Base-by-base conservation (phyloP, 225 moss, liverwort and hornwort genomes). In the Pleurozium schreberi region DNA sequence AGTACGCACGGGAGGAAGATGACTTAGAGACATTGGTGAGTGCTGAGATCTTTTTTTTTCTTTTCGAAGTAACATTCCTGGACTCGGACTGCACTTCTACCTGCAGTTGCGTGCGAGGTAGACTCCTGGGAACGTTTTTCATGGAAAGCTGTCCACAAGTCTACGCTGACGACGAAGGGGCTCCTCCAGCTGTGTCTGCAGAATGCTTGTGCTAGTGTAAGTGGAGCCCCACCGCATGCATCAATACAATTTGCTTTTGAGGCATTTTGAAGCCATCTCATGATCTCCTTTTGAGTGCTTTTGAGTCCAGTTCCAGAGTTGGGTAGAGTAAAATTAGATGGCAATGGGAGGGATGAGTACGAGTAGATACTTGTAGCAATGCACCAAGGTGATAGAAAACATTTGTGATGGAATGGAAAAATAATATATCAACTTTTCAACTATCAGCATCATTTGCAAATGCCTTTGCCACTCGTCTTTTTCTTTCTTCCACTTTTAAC, bases 1-100 rank as follows among this genome's bases (percentile, higher is more conserved):
- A 99, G 89, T 99, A 99, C 92, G 99, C 97, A 58, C 95, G 97
- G 40, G 99, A 99, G 88, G 99, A 97, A 80, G 99, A 99, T 91
- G 99, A 99, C 91, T 94, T 99, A 92, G 99, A 99, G 95, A 96
- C 95, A 28, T 70, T 99, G 99, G 99, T 99, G 91, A 91, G 94
- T 92, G 88, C 36, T 49, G 70, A 58, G 70, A 43, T 42, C 33
- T 68, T 75, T 87, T 88, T 87, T 58, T 68, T 80, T 78, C 79
- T 76, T 86, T 80, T 80, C 53, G 69, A 80, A 86, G 76, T 82
- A 78, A 36, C 71, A 71, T 85, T 86, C 64, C 87, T 78, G 59
- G 71, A 65, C 65, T 89, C 58, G 55, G 82, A 85, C 73, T 62
- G 70, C 68, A 71, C 68, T 87, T 88, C 47, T 70, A 49, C 79